Conservation (phyloP, 192 early-diverging fungal genomes). For the Entomortierella chlamydospora region DNA sequence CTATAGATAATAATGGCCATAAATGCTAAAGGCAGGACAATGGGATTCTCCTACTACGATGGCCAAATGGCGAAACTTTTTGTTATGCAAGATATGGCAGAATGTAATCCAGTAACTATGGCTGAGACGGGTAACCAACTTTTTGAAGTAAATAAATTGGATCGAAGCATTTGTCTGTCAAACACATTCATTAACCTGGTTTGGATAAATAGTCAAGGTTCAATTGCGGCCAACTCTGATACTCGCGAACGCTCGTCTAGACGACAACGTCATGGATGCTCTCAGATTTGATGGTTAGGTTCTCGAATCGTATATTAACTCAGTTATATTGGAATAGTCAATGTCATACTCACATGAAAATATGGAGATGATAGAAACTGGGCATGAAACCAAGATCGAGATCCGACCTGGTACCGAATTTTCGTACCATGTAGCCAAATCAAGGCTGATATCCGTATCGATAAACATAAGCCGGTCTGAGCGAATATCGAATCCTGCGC, state of each 20-base stretch:
- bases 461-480: conserved; percentile 12
- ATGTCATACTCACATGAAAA: background rate
- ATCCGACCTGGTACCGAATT: conserved; percentile 48
- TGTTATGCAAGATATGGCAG: conserved; percentile 56
- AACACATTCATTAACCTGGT: background rate
- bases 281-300: conserved; percentile 29
- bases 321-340: background rate
- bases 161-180: too few relatives aligned
- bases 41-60: conserved; percentile 58
- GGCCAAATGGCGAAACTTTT: conserved; percentile 31
- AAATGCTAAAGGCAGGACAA: conserved; percentile 25
- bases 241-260: conserved; percentile 39
- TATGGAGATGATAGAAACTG: background rate
- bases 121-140: conserved; percentile 27
- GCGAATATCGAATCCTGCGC: too few relatives aligned
- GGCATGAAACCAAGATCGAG: conserved; percentile 24
- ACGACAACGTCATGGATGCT: conserved; percentile 36
- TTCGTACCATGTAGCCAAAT: conserved; percentile 39
- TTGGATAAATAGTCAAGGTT: conserved; percentile 24
- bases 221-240: conserved; percentile 52
- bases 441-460: conserved; percentile 37
- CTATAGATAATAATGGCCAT: conserved; percentile 54
- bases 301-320: background rate
- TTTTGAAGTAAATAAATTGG: too few relatives aligned
- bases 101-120: conserved; percentile 31